Evolutionary conservation across 108 stramenopile species (phyloP), one percentile per base, ranked within the genome.

Genomic region (Nitzschia sp.): DNA sequence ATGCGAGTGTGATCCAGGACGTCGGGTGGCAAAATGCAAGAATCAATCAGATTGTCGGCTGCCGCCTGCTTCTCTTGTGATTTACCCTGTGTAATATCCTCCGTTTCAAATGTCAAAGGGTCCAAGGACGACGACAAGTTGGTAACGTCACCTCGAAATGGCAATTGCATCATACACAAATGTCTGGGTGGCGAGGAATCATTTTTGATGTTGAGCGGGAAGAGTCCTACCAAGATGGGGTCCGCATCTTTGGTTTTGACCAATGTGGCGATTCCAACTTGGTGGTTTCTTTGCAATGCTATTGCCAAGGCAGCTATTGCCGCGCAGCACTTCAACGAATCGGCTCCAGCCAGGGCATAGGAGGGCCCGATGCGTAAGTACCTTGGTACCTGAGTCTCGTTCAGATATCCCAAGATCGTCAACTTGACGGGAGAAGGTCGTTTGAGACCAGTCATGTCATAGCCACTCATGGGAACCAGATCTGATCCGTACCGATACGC

Each of bases 21-120:
- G 66, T 88, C 85, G 15, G 83, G 73, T 5, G 80, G 75, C n/a
- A 95, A 66, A 80, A 86, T 88, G 19, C 92, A 55, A 5, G 78
- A 48, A 66, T 92, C 91, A 34, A 95, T 87, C 41, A 95, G 46
- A 19, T 91, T 76, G 45, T 92, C 87, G 54, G 86, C 81, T 55
- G 52, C 69, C 1, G 29, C 33, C 30, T 68, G 44, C 16, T 60
- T 52, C 36, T 79, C 71, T 50, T 46, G 29, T 13, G 41, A 32
- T 29, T 33, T 23, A 62, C 68, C 17, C 55, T 56, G 31, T 46
- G 52, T n/a, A 52, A 47, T 28, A 65, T 35, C 11, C 45, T 75
- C 32, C 2, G 35, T 19, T 17, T 50, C 35, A 19, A 33, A 25
- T 13, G 19, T 46, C 1, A 32, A 29, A 5, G 34, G 19, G 29